A percentile compares a stretch with the other conserved stretches of the same genome.
These are phyloP conservation scores for Pseudotulostoma volvatum DNA, from an alignment of 495 filamentous ascomycete genomes.

Conservation along the genomic window DNA sequence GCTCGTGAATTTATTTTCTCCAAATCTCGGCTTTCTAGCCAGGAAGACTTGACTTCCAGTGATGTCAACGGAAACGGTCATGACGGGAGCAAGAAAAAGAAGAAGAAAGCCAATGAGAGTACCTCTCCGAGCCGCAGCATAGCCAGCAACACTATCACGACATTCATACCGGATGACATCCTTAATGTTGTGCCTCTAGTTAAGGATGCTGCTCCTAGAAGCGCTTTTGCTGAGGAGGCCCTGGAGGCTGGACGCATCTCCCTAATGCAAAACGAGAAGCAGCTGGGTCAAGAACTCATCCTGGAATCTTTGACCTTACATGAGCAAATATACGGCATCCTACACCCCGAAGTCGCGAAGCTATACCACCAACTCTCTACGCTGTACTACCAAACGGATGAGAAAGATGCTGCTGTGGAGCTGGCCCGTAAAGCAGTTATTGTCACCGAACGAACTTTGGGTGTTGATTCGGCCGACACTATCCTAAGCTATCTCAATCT, in stretches of 20 bases:
- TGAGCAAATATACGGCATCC: constrained; percentile 96
- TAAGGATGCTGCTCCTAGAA: constrained; percentile 82
- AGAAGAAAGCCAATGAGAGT: constrained; percentile 32
- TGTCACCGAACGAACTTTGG: constrained; percentile 84
- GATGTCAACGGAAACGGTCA: constrained; percentile 21
- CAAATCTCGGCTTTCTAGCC: constrained; percentile 25
- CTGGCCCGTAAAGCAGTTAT: constrained; percentile 92
- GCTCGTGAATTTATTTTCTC: constrained; percentile 67
- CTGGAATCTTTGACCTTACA: constrained; percentile 90
- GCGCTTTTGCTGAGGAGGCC: constrained; percentile 84
- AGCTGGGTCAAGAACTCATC: constrained; percentile 88
- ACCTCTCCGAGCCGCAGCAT: constrained; percentile 35
- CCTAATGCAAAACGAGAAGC: constrained; percentile 84
- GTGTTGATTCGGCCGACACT: constrained; percentile 86
- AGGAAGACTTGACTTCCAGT: constrained; percentile 22
- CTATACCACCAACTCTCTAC: constrained; percentile 90
- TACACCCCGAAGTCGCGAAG: constrained; percentile 92
- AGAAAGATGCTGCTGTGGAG: constrained; percentile 89
- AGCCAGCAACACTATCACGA: constrained; percentile 32
- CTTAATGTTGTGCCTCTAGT: constrained; percentile 82
- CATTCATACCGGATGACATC: constrained; percentile 73
- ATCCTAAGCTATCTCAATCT: constrained; percentile 90
- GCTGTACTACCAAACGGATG: constrained; percentile 87
- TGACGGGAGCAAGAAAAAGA: constrained; percentile 52
- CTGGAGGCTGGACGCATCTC: constrained; percentile 90